Evolutionary conservation across 2,329 filamentous ascomycete genomes (phyloP), one percentile per base, ranked within the genome.

Genomic region (Paradendryphiella salina): DNA sequence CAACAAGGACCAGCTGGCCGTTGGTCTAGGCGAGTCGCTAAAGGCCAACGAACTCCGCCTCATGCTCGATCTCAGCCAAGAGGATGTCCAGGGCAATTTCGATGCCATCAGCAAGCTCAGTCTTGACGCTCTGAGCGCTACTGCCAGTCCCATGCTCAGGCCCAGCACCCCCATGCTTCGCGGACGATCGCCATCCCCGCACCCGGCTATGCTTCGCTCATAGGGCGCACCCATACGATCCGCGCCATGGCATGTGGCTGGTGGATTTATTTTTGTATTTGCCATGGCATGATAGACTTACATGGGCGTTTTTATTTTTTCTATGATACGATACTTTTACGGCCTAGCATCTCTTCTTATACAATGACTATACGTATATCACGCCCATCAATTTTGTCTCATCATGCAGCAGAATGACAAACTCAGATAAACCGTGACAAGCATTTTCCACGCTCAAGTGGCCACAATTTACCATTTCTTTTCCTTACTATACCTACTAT

Each of bases 101-200:
- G 66, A 72, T 26, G 67, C 64, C 8, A 73, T 73, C 45, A 71
- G 68, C 60, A 66, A 70, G 59, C 60, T 73, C 38, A 72, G 69
- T 46, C 60, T 72, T 15, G 68, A 73, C 53, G 69, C 69, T 2
- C 13, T 71, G 60, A 68, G 67, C 39, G 65, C 70, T 6, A 66
- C 70, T 3, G 69, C 69, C 17, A 72, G 69, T 34, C 70, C 70
- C 4, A 63, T 73, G 67, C 60, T 73, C 14, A 51, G 61, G 32
- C 69, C 70, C 15, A 71, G 65, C 53, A 68, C 66, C 17, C 70
- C 70, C 1, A 69, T 70, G 23, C 56, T 73, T 10, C 52, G 70
- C 36, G 70, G 70, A 11, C 58, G 70, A 6, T 68, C 64, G 6
- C 69, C 69, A 10, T 68, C 63, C 14, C 70, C 70, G 9, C 63